Conservation (phyloP, 2,329 filamentous ascomycete genomes). For the Arthrinium puccinioides region DNA sequence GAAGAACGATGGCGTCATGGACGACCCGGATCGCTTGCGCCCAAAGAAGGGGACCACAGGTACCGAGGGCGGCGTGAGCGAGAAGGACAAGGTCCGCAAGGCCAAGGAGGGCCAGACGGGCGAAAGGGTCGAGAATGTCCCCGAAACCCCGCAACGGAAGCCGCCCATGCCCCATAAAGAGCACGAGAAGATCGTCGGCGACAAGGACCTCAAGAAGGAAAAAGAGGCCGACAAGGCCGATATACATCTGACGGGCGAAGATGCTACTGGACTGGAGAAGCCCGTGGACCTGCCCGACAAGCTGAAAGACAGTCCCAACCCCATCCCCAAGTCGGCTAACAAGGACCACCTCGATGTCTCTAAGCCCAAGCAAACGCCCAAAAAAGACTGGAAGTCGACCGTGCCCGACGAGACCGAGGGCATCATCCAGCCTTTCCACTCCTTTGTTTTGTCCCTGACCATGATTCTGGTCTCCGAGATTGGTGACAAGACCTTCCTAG, state of each 20-base stretch:
- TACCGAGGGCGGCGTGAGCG: conserved; percentile 81
- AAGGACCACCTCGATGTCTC: conserved; percentile 55
- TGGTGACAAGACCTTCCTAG: conserved; percentile 96
- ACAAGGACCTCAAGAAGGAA: conserved; percentile 30
- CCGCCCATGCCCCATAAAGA: conserved; percentile 78
- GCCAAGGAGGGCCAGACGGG: conserved; percentile 58
- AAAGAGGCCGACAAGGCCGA: conserved; percentile 34
- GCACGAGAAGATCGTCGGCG: conserved; percentile 55
- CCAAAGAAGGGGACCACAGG: conserved; percentile 84
- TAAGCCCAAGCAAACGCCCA: conserved; percentile 26
- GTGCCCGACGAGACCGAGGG: conserved; percentile 43
- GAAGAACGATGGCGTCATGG: conserved; percentile 80
- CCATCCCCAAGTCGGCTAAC: conserved; percentile 57
- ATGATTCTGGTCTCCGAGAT: conserved; percentile 98
- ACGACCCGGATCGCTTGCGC: conserved; percentile 68
- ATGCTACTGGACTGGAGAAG: conserved; percentile 59
- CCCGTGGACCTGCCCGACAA: conserved; percentile 73
- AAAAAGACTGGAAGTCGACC: conserved; percentile 22
- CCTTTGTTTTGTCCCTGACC: conserved; percentile 82
- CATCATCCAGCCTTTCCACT: conserved; percentile 76
- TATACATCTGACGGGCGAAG: conserved; percentile 24
- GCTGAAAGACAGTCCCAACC: conserved; percentile 66
- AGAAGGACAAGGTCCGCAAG: conserved; percentile 73
- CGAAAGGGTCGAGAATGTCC: conserved; percentile 64
- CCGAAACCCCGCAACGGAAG: conserved; percentile 77